These are phyloP conservation scores for Fusarium staphyleae DNA, from an alignment of 2,329 filamentous ascomycete species.

Conservation along the genomic window DNA sequence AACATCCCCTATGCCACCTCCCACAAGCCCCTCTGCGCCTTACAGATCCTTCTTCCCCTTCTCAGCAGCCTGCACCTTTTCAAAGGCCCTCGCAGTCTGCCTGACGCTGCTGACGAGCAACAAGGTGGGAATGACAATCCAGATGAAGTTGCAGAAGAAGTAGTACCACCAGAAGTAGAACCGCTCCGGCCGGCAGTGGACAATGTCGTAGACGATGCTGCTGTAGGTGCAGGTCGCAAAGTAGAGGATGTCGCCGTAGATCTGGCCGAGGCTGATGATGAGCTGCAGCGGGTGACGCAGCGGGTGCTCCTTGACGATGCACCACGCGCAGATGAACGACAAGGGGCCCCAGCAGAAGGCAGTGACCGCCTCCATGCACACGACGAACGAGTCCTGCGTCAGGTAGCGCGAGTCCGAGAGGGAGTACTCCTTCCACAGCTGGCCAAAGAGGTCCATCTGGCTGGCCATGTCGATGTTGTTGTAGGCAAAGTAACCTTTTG, in stretches of 20 bases:
- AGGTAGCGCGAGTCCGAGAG: constrained; percentile 64
- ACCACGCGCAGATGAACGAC: constrained; percentile 55
- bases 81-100: constrained; percentile 40
- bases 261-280: constrained; percentile 55
- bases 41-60: constrained; percentile 38
- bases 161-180: constrained; percentile 63
- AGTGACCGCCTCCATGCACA: constrained; percentile 63
- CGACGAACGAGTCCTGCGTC: constrained; percentile 59
- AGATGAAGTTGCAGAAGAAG: constrained; percentile 59
- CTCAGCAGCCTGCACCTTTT: constrained; percentile 36
- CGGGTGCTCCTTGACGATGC: constrained; percentile 53
- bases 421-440: constrained; percentile 66
- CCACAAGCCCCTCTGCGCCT: neutral
- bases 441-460: constrained; percentile 54
- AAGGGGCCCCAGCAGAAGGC: constrained; percentile 61
- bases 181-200: constrained; percentile 59
- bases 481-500: constrained; percentile 60
- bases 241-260: constrained; percentile 63
- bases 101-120: constrained; percentile 44
- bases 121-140: constrained; percentile 57
- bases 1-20: too few species aligned
- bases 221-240: constrained; percentile 57
- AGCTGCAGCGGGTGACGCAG: constrained; percentile 58
- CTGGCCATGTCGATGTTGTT: constrained; percentile 52
- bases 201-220: constrained; percentile 46